Conservation (phyloP, 495 filamentous ascomycete species). For the Terfezia claveryi region DNA sequence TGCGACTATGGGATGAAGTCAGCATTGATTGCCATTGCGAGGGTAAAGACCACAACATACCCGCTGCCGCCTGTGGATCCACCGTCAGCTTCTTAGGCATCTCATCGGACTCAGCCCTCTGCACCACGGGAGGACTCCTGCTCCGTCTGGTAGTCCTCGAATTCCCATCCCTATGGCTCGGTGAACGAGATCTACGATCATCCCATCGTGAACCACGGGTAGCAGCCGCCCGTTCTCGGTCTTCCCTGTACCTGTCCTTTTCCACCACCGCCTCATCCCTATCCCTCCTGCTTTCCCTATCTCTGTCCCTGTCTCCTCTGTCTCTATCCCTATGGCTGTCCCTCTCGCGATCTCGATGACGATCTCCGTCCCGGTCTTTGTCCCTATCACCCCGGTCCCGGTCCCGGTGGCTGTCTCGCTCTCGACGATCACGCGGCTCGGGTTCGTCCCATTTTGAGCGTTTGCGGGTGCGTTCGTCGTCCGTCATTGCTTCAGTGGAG, state of each 20-base stretch:
- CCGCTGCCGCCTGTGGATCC: constrained; percentile 73
- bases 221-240: constrained; percentile 7
- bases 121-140: constrained; percentile 40
- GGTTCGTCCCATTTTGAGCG: constrained; percentile 20
- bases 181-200: constrained; percentile 4
- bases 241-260: constrained; percentile 7
- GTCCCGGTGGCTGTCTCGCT: not conserved
- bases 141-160: constrained; percentile 25
- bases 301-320: not conserved
- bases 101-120: constrained; percentile 26
- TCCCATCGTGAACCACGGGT: constrained; percentile 16
- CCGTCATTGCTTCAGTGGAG: constrained; percentile 7
- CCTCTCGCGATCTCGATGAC: not conserved
- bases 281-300: not conserved
- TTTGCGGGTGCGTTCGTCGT: constrained; percentile 16
- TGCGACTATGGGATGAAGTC: constrained; percentile 37
- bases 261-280: not conserved
- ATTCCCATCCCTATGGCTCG: not conserved
- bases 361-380: not conserved
- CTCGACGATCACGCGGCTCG: not conserved
- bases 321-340: not conserved
- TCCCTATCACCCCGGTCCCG: not conserved
- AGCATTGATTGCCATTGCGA: not conserved
- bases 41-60: constrained; percentile 22
- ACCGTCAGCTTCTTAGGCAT: constrained; percentile 9